These are phyloP conservation scores for Gracilariopsis chorda DNA, from an alignment of 23 red algal genomes.

Conservation along the genomic window DNA sequence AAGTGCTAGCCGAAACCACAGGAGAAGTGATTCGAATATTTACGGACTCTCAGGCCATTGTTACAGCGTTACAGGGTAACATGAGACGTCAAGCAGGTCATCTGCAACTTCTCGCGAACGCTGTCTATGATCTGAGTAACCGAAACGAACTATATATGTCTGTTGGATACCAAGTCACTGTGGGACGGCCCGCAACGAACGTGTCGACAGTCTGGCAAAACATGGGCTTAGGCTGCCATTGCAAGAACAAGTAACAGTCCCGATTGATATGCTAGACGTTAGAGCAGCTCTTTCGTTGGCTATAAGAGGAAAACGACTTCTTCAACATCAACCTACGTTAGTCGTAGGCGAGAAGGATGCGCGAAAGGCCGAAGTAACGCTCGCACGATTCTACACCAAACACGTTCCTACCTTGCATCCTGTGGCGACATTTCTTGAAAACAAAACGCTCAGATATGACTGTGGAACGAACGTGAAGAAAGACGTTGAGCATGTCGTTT, in stretches of 20 bases:
- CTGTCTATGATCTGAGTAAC: not conserved
- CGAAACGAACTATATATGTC: not conserved
- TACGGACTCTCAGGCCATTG: not conserved
- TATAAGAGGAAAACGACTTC: too few relatives aligned
- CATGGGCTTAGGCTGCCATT: not conserved
- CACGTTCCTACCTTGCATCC: too few relatives aligned
- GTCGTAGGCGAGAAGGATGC: too few relatives aligned
- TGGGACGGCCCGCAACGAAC: not conserved
- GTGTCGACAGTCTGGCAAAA: not conserved
- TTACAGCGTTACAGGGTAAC: too few relatives aligned
- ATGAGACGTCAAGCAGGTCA: not conserved
- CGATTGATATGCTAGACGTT: not conserved
- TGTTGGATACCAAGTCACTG: not conserved
- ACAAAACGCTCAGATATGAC: too few relatives aligned
- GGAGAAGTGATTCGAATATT: not conserved
- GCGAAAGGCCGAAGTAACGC: too few relatives aligned
- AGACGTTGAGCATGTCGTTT: too few relatives aligned
- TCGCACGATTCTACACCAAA: too few relatives aligned
- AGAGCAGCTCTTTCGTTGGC: too few relatives aligned
- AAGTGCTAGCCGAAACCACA: not conserved
- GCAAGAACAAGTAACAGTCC: not conserved
- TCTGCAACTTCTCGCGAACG: not conserved
- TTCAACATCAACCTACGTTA: too few relatives aligned
- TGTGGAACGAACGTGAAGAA: too few relatives aligned
- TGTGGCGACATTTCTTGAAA: too few relatives aligned